Conservation (phyloP, 2,329 filamentous ascomycete species). For the Claviceps africana region DNA sequence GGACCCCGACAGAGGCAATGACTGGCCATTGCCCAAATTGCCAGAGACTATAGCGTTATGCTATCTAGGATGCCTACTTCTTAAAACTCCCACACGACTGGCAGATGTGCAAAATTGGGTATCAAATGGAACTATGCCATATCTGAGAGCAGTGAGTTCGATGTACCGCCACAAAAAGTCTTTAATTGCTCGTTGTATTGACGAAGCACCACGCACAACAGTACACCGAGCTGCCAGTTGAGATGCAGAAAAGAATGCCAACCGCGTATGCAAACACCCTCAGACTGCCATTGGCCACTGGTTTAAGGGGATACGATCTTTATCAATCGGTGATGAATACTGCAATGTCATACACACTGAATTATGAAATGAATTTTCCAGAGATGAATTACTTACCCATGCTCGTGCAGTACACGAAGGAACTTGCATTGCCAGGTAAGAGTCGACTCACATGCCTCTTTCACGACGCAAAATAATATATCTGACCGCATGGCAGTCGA, state of each 20-base stretch:
- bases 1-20: constrained; percentile 28
- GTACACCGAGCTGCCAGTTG: constrained; percentile 44
- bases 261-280: constrained; percentile 44
- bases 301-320: constrained; percentile 41
- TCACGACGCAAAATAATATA: neutral
- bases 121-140: constrained; percentile 54
- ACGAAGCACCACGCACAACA: constrained; percentile 19
- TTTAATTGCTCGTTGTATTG: neutral
- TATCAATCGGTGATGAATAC: constrained; percentile 50
- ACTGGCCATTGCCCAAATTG: constrained; percentile 49
- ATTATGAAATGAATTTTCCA: constrained; percentile 60
- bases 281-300: constrained; percentile 30
- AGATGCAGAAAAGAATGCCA: constrained; percentile 53
- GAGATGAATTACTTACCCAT: constrained; percentile 56
- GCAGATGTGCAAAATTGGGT: constrained; percentile 61
- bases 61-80: constrained; percentile 63
- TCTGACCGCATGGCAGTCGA: constrained; percentile 41
- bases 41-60: constrained; percentile 65
- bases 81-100: constrained; percentile 63
- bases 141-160: constrained; percentile 48
- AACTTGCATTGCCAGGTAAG: constrained; percentile 62
- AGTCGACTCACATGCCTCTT: constrained; percentile 1
- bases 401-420: constrained; percentile 54
- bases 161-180: neutral
- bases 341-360: constrained; percentile 46